Percentiles rank a stretch among this genome's conserved stretches.
Conservation (phyloP, 495 filamentous ascomycete species). For the Aspergillus homomorphus region DNA sequence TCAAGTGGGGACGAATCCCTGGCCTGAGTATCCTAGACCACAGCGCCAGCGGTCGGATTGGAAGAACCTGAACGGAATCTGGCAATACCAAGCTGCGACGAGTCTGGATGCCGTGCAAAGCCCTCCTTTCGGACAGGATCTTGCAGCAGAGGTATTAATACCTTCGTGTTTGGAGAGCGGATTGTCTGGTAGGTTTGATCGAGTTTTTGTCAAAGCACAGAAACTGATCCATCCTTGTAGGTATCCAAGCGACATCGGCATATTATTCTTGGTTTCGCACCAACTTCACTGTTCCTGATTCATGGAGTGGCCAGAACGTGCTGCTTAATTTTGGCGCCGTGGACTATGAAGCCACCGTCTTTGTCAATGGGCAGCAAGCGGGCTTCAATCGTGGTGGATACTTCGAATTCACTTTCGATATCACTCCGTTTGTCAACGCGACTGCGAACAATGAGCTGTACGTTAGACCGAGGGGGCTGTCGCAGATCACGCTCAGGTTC, state of each 20-base stretch:
- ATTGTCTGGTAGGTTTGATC: conserved; percentile 38
- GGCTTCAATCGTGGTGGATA: conserved; percentile 61
- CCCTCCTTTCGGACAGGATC: conserved; percentile 40
- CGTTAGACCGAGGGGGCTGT: no score
- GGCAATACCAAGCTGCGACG: conserved; percentile 55
- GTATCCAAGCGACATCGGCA: conserved; percentile 46
- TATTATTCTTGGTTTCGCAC: conserved; percentile 61
- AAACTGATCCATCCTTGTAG: conserved; percentile 23
- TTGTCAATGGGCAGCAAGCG: conserved; percentile 55
- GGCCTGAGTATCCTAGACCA: conserved; percentile 66
- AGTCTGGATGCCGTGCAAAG: conserved; percentile 34
- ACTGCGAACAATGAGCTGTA: conserved; percentile 52
- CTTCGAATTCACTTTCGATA: conserved; percentile 57
- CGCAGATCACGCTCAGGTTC: no score
- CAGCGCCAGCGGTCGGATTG: conserved; percentile 55
- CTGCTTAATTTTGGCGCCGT: conserved; percentile 68
- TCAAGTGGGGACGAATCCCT: conserved; percentile 58
- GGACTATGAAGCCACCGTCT: conserved; percentile 64
- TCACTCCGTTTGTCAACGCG: conserved; percentile 46
- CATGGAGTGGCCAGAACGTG: conserved; percentile 44
- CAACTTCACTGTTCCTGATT: conserved; percentile 49
- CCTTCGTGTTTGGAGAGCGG: conserved; percentile 64
- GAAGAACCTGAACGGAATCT: conserved; percentile 64
- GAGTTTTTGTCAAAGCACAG: no score
- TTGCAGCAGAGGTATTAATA: conserved; percentile 52